phyloP scores from a whole-genome alignment of 2,329 filamentous ascomycete species.

The Fusarium oxysporum region DNA sequence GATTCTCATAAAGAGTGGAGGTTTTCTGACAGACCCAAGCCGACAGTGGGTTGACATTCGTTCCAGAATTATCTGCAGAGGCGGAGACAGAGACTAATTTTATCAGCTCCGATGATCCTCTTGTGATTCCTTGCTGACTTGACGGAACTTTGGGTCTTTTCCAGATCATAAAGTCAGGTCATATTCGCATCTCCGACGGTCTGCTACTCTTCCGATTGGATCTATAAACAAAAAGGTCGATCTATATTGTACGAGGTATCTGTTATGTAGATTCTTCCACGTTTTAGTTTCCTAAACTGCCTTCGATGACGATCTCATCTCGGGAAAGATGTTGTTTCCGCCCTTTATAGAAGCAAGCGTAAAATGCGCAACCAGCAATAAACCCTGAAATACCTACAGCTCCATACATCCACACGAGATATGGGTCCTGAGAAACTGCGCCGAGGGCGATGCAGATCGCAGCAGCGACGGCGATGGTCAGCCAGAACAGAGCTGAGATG shows the following conservation, averaged over 20 bases:
- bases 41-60: rapidly evolving
- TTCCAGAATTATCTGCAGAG: background rate
- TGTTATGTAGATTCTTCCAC: background rate
- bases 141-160: too few species aligned
- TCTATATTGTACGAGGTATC: too few species aligned
- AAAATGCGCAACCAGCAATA: background rate
- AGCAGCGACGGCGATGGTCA: slow-evolving; percentile 1
- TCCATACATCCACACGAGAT: slow-evolving; percentile 12
- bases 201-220: too few species aligned
- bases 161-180: too few species aligned
- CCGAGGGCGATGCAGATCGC: slow-evolving; percentile 2
- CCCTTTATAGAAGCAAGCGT: background rate
- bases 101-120: background rate
- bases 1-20: background rate
- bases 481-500: slow-evolving; percentile 9
- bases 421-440: background rate
- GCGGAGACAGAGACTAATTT: background rate
- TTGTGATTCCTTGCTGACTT: background rate
- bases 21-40: background rate
- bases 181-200: too few species aligned
- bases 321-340: background rate
- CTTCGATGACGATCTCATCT: background rate
- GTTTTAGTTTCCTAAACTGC: background rate
- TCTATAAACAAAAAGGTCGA: rapidly evolving
- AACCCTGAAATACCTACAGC: slow-evolving; percentile 1